Evolutionary conservation across 164 flowering plant genomes (phyloP), one percentile per base, ranked within the genome.

Genomic region (Akebia trifoliata): DNA sequence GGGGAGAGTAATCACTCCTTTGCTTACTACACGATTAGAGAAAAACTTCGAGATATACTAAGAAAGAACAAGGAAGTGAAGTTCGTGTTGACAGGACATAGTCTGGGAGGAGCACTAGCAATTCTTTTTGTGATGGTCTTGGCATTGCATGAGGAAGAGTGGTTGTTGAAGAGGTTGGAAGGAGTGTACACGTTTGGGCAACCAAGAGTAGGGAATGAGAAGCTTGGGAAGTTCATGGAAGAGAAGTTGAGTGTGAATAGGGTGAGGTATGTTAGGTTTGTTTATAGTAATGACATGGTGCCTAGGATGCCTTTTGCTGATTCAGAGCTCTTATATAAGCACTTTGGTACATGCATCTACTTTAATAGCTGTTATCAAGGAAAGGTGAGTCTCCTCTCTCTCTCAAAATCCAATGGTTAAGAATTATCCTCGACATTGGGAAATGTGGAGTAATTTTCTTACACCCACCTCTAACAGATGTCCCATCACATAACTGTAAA

Each of bases 141-240:
- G 30, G 67, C 59, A 5, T 22, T 77, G 14, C 95, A 86, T 42
- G 79, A 68, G 28, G 95, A 91, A 69, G 52, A 26, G 2, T 32
- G 14, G 68, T 14, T 91, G 72, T 15, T 91, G 78, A 65, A 78
- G 22, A 76, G 73, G 42, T 42, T 91, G 63, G 84, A 77, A 14
- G 92, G 88, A 14, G 83, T 86, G 2, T 91, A 84, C 69, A 86
- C 97, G 2, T 86, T 74, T 69, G 96, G 96, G 50, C 95, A 91
- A 63, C 96, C 98, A 0, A 79, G 92, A 42, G 96, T 86, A 4
- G 97, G 97, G 22, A 76, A 87, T 65, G 49, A 56, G 40, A 21
- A 72, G 39, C 74, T 86, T 57, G 92, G 85, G 15, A 67, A 70
- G 53, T 84, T 36, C 60, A 80, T 91, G 88, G 61, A 76, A 64